Conservation (phyloP, 2,329 filamentous ascomycete species). For the Simplicillium aogashimaense region DNA sequence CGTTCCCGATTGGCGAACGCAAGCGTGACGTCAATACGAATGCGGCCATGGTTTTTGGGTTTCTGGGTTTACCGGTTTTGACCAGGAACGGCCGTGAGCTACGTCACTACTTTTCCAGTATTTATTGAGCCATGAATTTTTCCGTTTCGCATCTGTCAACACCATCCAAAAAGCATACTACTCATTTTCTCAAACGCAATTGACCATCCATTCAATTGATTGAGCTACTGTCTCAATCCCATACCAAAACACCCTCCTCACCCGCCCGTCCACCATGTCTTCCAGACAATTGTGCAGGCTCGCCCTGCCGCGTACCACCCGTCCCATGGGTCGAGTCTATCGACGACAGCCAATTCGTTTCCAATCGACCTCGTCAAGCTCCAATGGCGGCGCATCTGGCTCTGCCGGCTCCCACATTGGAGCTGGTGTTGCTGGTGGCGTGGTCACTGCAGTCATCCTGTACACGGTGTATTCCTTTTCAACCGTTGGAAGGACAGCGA, state of each 20-base stretch:
- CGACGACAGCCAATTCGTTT: constrained; percentile 23
- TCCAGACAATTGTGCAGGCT: constrained; percentile 18
- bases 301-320: constrained; percentile 15
- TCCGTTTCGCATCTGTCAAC: too few relatives aligned
- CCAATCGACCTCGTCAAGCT: constrained; percentile 27
- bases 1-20: too few relatives aligned
- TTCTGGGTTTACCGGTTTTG: too few relatives aligned
- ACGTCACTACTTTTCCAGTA: too few relatives aligned
- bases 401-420: constrained; percentile 22
- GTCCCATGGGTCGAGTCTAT: constrained; percentile 13
- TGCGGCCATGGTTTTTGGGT: too few relatives aligned
- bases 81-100: too few relatives aligned
- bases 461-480: constrained; percentile 34
- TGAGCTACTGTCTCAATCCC: too few relatives aligned
- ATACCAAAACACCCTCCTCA: not conserved
- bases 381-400: constrained; percentile 4
- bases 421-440: constrained; percentile 31
- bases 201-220: too few relatives aligned
- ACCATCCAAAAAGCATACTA: too few relatives aligned
- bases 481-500: constrained; percentile 28
- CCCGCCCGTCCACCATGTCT: constrained; percentile 16
- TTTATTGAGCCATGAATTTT: too few relatives aligned
- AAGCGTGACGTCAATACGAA: too few relatives aligned
- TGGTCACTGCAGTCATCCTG: constrained; percentile 29
- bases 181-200: too few relatives aligned